Percentiles rank a stretch among this genome's conserved stretches.
phyloP scores from a whole-genome alignment of 768 basidiomycete species.

The Holtermanniella nyarrowii region DNA sequence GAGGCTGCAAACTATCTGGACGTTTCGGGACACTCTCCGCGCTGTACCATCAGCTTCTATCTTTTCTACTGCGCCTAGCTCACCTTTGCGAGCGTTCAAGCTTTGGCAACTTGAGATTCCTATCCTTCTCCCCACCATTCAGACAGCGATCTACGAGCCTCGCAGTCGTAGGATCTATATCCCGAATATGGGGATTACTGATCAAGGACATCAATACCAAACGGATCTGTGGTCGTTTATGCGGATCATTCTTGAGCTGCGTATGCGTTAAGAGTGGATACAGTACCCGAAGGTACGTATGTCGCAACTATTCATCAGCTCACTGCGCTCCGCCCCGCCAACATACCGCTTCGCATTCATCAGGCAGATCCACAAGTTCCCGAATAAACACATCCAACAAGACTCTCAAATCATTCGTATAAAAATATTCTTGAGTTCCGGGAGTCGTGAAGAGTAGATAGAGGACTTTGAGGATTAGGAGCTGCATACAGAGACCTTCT shows the following conservation, averaged over 20 bases:
- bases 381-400: constrained; percentile 96
- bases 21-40: constrained; percentile 17
- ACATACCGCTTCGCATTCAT: constrained; percentile 83
- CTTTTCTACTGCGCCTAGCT: neutral
- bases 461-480: constrained; percentile 84
- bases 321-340: neutral
- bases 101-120: constrained; percentile 3
- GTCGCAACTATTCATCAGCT: constrained; percentile 56
- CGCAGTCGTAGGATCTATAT: constrained; percentile 75
- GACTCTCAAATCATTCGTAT: constrained; percentile 92
- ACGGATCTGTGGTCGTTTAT: constrained; percentile 86
- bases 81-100: constrained; percentile 26
- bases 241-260: constrained; percentile 70
- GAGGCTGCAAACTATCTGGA: constrained; percentile 5
- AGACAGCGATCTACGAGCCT: constrained; percentile 88
- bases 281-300: constrained; percentile 92
- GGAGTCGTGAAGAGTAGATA: constrained; percentile 91
- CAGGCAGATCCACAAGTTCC: constrained; percentile 80
- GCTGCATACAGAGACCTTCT: constrained; percentile 88
- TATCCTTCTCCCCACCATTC: constrained; percentile 46
- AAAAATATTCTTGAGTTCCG: constrained; percentile 90
- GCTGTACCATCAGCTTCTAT: constrained; percentile 5
- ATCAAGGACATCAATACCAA: constrained; percentile 68
- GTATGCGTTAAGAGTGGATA: constrained; percentile 92
- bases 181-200: constrained; percentile 62